These are phyloP conservation scores for Xanthoceras sorbifolium DNA, from an alignment of 345 rosid species.

Conservation along the genomic window DNA sequence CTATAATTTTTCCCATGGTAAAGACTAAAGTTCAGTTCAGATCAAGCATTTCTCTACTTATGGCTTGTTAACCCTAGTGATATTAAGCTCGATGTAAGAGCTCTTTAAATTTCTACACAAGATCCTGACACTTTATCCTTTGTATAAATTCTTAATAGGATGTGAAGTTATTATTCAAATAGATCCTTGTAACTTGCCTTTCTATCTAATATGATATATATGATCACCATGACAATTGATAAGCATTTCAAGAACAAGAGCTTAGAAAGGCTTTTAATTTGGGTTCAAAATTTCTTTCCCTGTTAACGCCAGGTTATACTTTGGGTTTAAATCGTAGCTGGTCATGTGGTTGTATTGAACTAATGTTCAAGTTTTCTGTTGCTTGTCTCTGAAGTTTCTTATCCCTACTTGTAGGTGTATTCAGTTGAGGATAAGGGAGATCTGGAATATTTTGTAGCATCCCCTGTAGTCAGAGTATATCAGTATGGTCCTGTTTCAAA, in stretches of 20 bases:
- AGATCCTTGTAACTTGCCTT: neutral
- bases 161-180: neutral
- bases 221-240: neutral
- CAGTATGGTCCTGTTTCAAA: conserved; percentile 48
- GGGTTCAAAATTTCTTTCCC: neutral
- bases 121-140: neutral
- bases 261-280: neutral
- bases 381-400: neutral
- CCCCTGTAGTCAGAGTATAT: conserved; percentile 70
- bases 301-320: neutral
- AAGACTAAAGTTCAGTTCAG: neutral
- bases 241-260: neutral
- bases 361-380: neutral
- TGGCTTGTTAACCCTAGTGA: neutral
- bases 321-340: neutral
- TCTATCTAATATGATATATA: neutral
- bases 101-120: neutral
- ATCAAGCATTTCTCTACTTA: neutral
- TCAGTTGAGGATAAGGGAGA: conserved; percentile 70
- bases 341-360: conserved; percentile 2
- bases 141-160: neutral
- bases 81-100: neutral
- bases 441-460: conserved; percentile 62
- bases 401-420: conserved; percentile 53
- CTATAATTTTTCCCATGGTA: neutral